A percentile compares a stretch with the other conserved stretches of the same genome.
Conservation (phyloP, 2,329 filamentous ascomycete genomes). For the Microdochium bolleyi region DNA sequence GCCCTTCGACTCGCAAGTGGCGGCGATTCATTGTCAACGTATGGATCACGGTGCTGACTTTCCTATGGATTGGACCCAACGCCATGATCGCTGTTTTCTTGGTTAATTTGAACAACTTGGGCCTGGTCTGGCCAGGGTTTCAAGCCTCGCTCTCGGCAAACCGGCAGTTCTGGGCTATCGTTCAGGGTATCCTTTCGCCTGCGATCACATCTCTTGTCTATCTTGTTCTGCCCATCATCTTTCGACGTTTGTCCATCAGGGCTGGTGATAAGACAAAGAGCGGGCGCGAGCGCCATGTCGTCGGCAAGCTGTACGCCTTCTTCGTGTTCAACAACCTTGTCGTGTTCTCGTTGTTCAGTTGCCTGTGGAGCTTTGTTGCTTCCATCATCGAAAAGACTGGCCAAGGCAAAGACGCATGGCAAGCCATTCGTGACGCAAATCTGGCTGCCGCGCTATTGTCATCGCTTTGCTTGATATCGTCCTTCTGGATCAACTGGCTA, state of each 20-base stretch:
- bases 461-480: conserved; percentile 73
- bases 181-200: conserved; percentile 88
- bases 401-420: conserved; percentile 54
- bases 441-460: conserved; percentile 58
- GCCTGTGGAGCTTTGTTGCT: conserved; percentile 66
- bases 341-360: conserved; percentile 87
- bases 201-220: conserved; percentile 84
- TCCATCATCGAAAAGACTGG: conserved; percentile 53
- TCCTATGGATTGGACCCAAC: conserved; percentile 88
- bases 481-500: conserved; percentile 92
- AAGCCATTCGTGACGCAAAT: conserved; percentile 56
- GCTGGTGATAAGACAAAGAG: conserved; percentile 90
- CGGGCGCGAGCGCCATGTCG: conserved; percentile 82
- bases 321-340: conserved; percentile 97
- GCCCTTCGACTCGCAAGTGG: conserved; percentile 58
- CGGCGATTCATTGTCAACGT: conserved; percentile 72
- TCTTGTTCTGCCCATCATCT: conserved; percentile 80
- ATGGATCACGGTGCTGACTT: conserved; percentile 73
- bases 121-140: conserved; percentile 72
- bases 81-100: conserved; percentile 91
- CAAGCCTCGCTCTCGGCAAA: conserved; percentile 53
- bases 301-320: conserved; percentile 86
- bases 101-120: conserved; percentile 76
- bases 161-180: conserved; percentile 67
- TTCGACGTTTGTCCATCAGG: conserved; percentile 75